Conservation (phyloP, 352 stramenopile genomes). For the Phytophthora pinifolia region DNA sequence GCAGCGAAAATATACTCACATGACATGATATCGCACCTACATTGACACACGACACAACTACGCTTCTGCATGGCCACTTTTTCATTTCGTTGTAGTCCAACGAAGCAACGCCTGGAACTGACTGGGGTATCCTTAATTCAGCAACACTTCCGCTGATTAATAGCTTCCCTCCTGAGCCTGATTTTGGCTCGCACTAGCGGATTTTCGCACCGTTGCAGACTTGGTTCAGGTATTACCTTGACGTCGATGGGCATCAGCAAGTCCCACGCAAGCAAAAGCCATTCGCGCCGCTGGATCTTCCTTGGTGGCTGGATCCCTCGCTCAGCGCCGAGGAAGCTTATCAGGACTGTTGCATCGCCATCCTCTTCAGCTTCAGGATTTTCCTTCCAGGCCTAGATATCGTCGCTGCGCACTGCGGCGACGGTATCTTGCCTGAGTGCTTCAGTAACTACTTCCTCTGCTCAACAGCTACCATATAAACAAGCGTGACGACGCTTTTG, state of each 20-base stretch:
- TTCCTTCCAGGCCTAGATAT: constrained; percentile 2
- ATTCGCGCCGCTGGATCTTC: neutral
- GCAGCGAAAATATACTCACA: too few species aligned
- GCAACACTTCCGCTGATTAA: too few species aligned
- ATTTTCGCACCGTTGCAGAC: neutral
- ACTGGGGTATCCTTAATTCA: too few species aligned
- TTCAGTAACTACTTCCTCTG: too few species aligned
- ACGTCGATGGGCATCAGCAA: constrained; percentile 1
- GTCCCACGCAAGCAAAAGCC: constrained; percentile 12
- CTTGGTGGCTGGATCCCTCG: neutral
- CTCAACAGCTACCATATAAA: too few species aligned
- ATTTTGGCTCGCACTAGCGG: neutral
- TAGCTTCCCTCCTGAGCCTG: neutral
- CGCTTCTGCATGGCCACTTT: constrained; percentile 4
- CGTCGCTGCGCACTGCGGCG: too few species aligned
- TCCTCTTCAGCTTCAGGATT: neutral
- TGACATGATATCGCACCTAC: too few species aligned
- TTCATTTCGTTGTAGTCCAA: neutral
- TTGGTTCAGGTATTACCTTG: neutral
- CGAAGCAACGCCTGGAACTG: too few species aligned
- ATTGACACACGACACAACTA: constrained; percentile 3
- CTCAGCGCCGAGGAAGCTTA: constrained; percentile 10
- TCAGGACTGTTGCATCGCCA: neutral
- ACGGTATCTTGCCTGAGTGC: too few species aligned
- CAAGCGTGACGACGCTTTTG: too few species aligned